Evolutionary conservation across 176 grass and related monocot species (phyloP).

Genomic region (Triticum aestivum): DNA sequence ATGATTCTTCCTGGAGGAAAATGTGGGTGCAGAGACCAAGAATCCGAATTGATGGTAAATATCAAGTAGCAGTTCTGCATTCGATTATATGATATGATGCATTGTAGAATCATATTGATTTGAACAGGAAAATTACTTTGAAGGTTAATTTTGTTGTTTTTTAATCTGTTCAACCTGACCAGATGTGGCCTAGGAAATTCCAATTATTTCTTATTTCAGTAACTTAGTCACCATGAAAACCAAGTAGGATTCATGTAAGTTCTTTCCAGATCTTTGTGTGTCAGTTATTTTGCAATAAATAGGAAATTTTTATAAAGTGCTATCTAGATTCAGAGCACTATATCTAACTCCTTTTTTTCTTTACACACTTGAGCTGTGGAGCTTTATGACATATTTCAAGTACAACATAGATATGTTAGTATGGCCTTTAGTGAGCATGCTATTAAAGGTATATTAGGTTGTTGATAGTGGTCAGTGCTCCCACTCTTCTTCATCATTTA

Average conservation of each 20-base stretch:
- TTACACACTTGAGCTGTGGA: neutral
- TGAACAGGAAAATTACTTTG: neutral
- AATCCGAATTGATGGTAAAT: constrained; percentile 76
- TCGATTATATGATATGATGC: constrained; percentile 10
- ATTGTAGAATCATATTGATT: constrained; percentile 10
- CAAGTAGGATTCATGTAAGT: neutral
- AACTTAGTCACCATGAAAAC: neutral
- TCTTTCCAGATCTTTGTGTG: neutral
- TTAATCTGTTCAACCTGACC: constrained; percentile 9
- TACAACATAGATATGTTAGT: neutral
- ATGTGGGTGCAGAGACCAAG: constrained; percentile 93
- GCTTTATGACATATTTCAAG: neutral
- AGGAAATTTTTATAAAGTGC: neutral
- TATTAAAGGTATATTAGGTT: neutral
- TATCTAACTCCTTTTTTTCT: neutral
- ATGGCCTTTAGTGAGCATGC: neutral
- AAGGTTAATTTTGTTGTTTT: constrained; percentile 12
- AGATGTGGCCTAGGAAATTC: neutral
- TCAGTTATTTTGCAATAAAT: neutral
- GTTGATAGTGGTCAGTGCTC: neutral
- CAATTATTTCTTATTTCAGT: constrained; percentile 3
- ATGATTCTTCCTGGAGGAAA: constrained; percentile 95
- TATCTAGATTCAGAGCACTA: constrained; percentile 11
- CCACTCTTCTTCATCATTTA: neutral
- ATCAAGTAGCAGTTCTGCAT: constrained; percentile 11